Evolutionary conservation across 2,329 filamentous ascomycete genomes (phyloP).

Genomic region (Colletotrichum sp.): DNA sequence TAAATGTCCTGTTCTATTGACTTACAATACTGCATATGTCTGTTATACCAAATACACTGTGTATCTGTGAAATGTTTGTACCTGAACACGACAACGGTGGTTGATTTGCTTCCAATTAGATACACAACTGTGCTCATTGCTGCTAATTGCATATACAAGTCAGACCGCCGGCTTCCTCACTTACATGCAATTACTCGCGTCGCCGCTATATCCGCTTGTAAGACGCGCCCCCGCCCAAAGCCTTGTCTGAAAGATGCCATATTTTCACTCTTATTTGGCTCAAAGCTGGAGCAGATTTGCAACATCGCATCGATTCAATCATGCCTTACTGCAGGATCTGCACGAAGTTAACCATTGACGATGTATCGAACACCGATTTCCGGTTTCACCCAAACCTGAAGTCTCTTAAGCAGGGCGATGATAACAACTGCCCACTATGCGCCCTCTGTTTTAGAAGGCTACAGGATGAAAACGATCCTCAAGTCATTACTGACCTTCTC

Average conservation of each 20-base stretch:
- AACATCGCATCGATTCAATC: not conserved
- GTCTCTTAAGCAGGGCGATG: not conserved
- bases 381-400: not conserved
- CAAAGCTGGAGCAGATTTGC: not conserved
- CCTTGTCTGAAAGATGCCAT: not conserved
- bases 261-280: not conserved
- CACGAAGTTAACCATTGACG: not conserved
- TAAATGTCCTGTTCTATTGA: too few relatives aligned
- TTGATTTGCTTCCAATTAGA: not conserved
- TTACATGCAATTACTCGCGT: not conserved
- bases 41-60: not conserved
- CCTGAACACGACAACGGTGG: not conserved
- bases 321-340: not conserved
- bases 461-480: not conserved
- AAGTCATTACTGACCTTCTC: not conserved
- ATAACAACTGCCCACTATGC: not conserved
- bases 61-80: not conserved
- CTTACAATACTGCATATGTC: not conserved
- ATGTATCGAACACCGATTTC: not conserved
- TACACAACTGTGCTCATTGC: too few relatives aligned
- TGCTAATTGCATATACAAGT: not conserved
- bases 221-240: not conserved
- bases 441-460: not conserved
- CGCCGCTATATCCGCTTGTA: not conserved
- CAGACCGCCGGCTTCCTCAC: too few relatives aligned